These are phyloP conservation scores for Leccinum uliginosum DNA, from an alignment of 768 basidiomycete species.

Conservation along the genomic window DNA sequence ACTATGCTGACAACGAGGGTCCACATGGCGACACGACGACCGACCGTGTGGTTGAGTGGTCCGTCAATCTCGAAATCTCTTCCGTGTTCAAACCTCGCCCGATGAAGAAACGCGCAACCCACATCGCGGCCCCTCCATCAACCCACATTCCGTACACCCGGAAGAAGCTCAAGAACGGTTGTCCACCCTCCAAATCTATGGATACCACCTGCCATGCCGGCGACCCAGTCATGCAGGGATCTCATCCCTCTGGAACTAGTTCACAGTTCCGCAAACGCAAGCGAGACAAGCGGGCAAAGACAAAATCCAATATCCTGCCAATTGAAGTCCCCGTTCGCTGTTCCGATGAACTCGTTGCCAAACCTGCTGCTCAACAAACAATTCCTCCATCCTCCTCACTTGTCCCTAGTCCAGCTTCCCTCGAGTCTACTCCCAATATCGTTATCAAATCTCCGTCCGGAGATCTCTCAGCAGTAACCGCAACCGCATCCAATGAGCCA, in stretches of 20 bases:
- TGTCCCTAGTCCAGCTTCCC: slow-evolving; percentile 13
- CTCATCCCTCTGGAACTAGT: slow-evolving; percentile 25
- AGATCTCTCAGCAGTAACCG: background rate
- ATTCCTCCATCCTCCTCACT: slow-evolving; percentile 1
- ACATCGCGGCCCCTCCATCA: slow-evolving; percentile 28
- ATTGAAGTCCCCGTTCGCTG: slow-evolving; percentile 13
- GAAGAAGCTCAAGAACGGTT: slow-evolving; percentile 29
- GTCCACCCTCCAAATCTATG: slow-evolving; percentile 5
- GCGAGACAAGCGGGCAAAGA: slow-evolving; percentile 51
- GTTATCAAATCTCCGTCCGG: slow-evolving; percentile 17
- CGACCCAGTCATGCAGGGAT: background rate
- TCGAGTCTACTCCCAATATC: slow-evolving; percentile 34
- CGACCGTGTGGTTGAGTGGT: slow-evolving; percentile 21
- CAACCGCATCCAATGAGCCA: slow-evolving; percentile 28
- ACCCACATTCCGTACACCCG: slow-evolving; percentile 6
- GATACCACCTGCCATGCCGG: background rate
- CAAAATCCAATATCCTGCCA: slow-evolving; percentile 30
- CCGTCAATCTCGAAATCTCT: slow-evolving; percentile 61
- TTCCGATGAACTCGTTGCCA: background rate
- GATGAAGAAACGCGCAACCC: slow-evolving; percentile 39
- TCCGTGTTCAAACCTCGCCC: slow-evolving; percentile 75
- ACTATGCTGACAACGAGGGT: slow-evolving; percentile 28
- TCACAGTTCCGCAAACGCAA: slow-evolving; percentile 38
- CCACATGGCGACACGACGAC: slow-evolving; percentile 1
- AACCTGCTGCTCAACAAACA: background rate